A percentile compares a stretch with the other conserved stretches of the same genome.
These are phyloP conservation scores for Coemansia sp. DNA, from an alignment of 192 early-diverging fungal genomes.

Conservation along the genomic window DNA sequence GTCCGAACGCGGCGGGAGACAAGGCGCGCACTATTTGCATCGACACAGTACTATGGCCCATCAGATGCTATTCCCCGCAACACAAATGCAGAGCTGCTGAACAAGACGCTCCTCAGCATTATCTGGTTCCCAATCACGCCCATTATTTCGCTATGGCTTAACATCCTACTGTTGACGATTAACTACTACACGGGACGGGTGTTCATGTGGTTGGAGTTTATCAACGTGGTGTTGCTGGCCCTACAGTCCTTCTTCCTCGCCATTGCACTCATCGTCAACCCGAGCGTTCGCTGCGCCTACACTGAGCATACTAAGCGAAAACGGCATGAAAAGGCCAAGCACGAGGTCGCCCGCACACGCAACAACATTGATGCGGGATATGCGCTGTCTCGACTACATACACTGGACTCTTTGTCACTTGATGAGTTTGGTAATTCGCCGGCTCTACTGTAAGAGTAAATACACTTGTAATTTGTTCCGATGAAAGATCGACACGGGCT, in stretches of 20 bases:
- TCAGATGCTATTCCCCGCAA: not conserved
- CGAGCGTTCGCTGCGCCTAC: slow-evolving; percentile 14
- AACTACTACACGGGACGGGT: slow-evolving; percentile 21
- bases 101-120: slow-evolving; percentile 27
- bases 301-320: not conserved
- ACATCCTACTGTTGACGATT: slow-evolving; percentile 23
- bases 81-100: slow-evolving; percentile 19
- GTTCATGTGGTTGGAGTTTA: slow-evolving; percentile 28
- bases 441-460: not conserved
- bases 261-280: slow-evolving; percentile 37
- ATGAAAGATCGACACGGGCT: not conserved
- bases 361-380: not conserved
- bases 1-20: slow-evolving; percentile 27
- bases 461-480: not conserved
- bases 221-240: slow-evolving; percentile 34
- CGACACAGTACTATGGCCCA: slow-evolving; percentile 18
- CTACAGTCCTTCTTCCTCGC: slow-evolving; percentile 38
- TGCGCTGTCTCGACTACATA: slow-evolving; percentile 1
- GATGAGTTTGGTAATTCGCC: slow-evolving; percentile 1
- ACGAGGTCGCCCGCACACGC: not conserved
- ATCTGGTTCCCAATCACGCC: slow-evolving; percentile 49
- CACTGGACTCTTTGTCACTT: not conserved
- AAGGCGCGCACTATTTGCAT: slow-evolving; percentile 10
- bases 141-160: slow-evolving; percentile 42
- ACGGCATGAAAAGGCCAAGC: not conserved